Evolutionary conservation across 345 rosid genomes (phyloP).

Genomic region (Dimocarpus longan): DNA sequence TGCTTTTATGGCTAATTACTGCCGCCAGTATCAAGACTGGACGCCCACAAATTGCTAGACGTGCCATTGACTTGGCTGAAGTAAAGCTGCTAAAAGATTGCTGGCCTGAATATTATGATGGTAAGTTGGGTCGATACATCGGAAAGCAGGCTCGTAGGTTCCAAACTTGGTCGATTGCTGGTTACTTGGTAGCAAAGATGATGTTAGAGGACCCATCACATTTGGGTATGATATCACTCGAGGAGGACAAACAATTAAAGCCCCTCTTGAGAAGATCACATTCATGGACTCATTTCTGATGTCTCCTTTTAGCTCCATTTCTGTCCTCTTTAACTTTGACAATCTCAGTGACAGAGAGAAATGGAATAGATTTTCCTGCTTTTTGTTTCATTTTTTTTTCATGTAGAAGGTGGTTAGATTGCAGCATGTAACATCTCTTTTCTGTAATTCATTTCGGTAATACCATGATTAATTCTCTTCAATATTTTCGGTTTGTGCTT

Average conservation of each 20-base stretch:
- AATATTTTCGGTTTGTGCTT: background rate
- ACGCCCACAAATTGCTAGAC: slow-evolving; percentile 88
- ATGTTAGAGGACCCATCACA: slow-evolving; percentile 96
- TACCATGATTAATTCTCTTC: background rate
- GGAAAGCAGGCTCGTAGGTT: slow-evolving; percentile 87
- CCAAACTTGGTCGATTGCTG: slow-evolving; percentile 95
- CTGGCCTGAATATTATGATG: slow-evolving; percentile 97
- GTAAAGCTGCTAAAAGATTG: slow-evolving; percentile 66
- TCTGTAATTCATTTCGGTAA: background rate
- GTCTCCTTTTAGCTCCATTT: slow-evolving; percentile 11
- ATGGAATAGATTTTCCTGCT: background rate
- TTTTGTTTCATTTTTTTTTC: slow-evolving; percentile 10
- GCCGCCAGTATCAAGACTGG: slow-evolving; percentile 94
- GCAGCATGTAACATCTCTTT: background rate
- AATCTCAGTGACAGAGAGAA: background rate
- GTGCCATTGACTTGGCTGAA: slow-evolving; percentile 84
- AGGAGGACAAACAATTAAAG: slow-evolving; percentile 89
- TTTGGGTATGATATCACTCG: slow-evolving; percentile 82
- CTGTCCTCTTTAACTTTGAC: slow-evolving; percentile 1
- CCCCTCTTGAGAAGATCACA: slow-evolving; percentile 74
- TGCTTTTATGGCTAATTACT: slow-evolving; percentile 86
- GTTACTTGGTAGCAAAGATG: slow-evolving; percentile 94
- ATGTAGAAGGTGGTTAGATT: background rate
- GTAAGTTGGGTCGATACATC: slow-evolving; percentile 81
- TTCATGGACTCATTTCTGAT: slow-evolving; percentile 60